phyloP scores from a whole-genome alignment of 352 stramenopile genomes.

The Phytophthora pisi region DNA sequence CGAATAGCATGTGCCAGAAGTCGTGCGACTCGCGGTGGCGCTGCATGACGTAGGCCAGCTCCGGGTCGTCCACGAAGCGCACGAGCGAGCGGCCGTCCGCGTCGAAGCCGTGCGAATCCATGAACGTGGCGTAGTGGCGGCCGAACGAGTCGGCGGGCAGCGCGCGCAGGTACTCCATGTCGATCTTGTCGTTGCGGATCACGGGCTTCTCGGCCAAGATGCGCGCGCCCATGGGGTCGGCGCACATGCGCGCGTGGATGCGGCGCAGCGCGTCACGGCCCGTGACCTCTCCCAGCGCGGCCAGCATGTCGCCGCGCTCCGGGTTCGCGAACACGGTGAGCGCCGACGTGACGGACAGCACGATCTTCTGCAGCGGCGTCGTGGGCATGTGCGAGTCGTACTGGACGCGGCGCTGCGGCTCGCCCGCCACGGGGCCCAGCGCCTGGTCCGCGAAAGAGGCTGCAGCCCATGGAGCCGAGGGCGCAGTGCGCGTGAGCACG shows the following conservation, averaged over 20 bases:
- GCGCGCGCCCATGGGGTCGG: constrained; percentile 77
- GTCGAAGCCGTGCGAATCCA: constrained; percentile 93
- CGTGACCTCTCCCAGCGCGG: constrained; percentile 94
- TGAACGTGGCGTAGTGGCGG: constrained; percentile 89
- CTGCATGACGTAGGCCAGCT: constrained; percentile 97
- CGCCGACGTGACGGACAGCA: constrained; percentile 87
- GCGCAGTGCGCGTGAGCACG: constrained; percentile 6
- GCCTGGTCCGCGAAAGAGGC: constrained; percentile 1
- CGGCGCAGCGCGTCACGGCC: constrained; percentile 82
- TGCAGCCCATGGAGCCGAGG: neutral
- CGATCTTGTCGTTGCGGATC: constrained; percentile 80
- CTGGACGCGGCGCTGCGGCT: constrained; percentile 56
- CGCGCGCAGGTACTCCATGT: constrained; percentile 64
- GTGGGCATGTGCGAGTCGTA: constrained; percentile 82
- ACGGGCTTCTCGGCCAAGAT: constrained; percentile 91
- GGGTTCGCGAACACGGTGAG: constrained; percentile 92
- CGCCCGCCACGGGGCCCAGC: constrained; percentile 45
- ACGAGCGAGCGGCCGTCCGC: constrained; percentile 86
- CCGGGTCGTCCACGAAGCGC: constrained; percentile 91
- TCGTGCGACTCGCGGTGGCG: constrained; percentile 95
- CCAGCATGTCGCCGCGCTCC: constrained; percentile 95
- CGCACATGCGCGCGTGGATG: constrained; percentile 88
- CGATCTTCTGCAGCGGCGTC: constrained; percentile 85
- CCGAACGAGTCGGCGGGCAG: constrained; percentile 90
- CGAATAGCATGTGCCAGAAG: constrained; percentile 97